phyloP scores from a whole-genome alignment of 78 protist genomes.

The Chrysochromulina tobinii region DNA sequence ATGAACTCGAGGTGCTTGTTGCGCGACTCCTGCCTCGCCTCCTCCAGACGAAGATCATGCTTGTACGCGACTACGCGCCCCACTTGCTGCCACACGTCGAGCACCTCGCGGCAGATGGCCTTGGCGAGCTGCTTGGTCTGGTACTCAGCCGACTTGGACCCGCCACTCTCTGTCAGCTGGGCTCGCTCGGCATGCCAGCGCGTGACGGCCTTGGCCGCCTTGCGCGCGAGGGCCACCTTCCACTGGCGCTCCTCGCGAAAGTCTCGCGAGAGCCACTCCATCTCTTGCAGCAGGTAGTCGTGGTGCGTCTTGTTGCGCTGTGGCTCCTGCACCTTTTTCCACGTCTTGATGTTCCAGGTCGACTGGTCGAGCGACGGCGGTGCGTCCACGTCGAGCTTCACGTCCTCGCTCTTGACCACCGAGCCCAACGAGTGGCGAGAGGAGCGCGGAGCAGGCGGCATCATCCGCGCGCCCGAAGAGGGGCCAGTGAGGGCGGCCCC shows the following conservation, averaged over 20 bases:
- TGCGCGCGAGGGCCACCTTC: conserved; percentile 31
- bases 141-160: not conserved
- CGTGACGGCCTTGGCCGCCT: not conserved
- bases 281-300: conserved; percentile 77
- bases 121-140: not conserved
- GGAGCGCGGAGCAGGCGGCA: too few relatives aligned
- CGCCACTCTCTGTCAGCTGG: not conserved
- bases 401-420: too few relatives aligned
- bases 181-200: not conserved
- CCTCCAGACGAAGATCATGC: not conserved
- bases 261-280: conserved; percentile 76
- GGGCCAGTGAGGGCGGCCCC: too few relatives aligned
- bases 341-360: not conserved
- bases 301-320: conserved; percentile 71
- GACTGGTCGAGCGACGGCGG: too few relatives aligned
- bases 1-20: conserved; percentile 73
- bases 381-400: too few relatives aligned
- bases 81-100: conserved; percentile 17
- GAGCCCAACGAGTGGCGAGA: too few relatives aligned
- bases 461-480: too few relatives aligned
- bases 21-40: conserved; percentile 25
- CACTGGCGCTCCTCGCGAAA: conserved; percentile 53
- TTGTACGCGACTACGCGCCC: conserved; percentile 51
- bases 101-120: not conserved
- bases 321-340: conserved; percentile 59